A percentile compares a stretch with the other conserved stretches of the same genome.
Conservation (phyloP, 1,139 yeast species). For the Kazachstania sp. region DNA sequence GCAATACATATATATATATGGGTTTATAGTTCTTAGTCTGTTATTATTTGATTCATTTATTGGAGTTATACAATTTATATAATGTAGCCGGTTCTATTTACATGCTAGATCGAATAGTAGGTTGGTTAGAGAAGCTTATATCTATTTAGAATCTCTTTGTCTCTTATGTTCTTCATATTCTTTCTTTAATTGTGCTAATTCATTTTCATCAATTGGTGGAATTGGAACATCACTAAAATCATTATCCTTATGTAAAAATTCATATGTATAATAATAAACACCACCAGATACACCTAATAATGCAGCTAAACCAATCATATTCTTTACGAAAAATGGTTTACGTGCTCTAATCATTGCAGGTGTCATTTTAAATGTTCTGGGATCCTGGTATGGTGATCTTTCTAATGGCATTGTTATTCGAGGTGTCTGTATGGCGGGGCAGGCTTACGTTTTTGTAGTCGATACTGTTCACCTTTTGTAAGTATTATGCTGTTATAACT, state of each 20-base stretch:
- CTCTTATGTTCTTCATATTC: conserved; percentile 48
- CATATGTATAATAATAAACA: conserved; percentile 67
- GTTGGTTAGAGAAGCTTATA: not conserved
- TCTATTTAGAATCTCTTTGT: conserved; percentile 8
- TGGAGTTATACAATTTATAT: too few relatives aligned
- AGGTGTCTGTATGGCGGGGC: not conserved
- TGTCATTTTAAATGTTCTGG: conserved; percentile 76
- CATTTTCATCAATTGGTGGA: conserved; percentile 80
- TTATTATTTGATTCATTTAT: too few relatives aligned
- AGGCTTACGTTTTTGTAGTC: not conserved
- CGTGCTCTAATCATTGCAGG: conserved; percentile 90
- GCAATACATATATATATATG: too few relatives aligned
- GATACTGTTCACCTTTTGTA: too few relatives aligned
- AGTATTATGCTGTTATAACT: too few relatives aligned
- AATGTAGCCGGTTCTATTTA: too few relatives aligned
- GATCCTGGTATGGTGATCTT: conserved; percentile 56
- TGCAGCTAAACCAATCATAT: conserved; percentile 52
- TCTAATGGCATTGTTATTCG: conserved; percentile 19
- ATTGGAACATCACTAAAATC: conserved; percentile 87
- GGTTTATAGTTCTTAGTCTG: too few relatives aligned
- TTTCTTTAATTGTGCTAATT: conserved; percentile 58
- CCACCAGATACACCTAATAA: conserved; percentile 57
- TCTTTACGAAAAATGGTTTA: conserved; percentile 72
- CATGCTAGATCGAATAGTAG: too few relatives aligned
- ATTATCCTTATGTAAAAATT: conserved; percentile 57